Evolutionary conservation across 2,329 filamentous ascomycete genomes (phyloP).

Genomic region (Dactylellina cionopaga): DNA sequence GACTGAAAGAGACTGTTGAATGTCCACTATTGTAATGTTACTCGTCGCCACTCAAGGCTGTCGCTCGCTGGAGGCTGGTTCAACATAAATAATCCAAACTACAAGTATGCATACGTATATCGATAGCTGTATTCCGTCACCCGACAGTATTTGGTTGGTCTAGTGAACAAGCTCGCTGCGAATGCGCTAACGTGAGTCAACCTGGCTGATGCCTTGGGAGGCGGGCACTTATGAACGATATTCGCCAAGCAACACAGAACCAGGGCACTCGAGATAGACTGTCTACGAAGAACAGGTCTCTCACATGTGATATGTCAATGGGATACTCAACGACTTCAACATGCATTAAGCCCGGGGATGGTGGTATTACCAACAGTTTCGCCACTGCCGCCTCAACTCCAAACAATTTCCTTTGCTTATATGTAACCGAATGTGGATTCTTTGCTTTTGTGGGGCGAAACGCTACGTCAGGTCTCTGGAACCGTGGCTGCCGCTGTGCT

Average conservation of each 20-base stretch:
- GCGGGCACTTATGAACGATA: too few species aligned
- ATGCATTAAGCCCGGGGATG: too few species aligned
- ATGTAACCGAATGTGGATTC: too few species aligned
- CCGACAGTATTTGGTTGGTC: neutral
- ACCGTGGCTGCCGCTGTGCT: too few species aligned
- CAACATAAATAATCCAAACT: neutral
- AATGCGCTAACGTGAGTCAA: neutral
- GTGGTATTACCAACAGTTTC: too few species aligned
- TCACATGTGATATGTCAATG: too few species aligned
- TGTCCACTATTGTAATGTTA: slow-evolving; percentile 2
- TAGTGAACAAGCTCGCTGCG: neutral
- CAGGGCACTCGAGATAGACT: neutral
- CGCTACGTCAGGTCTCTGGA: too few species aligned
- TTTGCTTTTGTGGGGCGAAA: too few species aligned
- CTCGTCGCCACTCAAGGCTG: neutral
- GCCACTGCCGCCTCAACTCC: too few species aligned
- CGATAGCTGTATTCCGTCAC: slow-evolving; percentile 1
- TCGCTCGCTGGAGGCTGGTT: neutral
- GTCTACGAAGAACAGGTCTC: neutral
- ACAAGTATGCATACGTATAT: neutral
- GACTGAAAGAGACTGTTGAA: neutral
- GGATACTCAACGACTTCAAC: too few species aligned
- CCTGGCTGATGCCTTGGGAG: neutral
- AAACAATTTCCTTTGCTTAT: too few species aligned
- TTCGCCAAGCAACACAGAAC: neutral